Percentiles rank a stretch among this genome's conserved stretches.
These are phyloP conservation scores for Papilionanthe hybrid DNA, from an alignment of 116 monocot genomes.

Conservation along the genomic window DNA sequence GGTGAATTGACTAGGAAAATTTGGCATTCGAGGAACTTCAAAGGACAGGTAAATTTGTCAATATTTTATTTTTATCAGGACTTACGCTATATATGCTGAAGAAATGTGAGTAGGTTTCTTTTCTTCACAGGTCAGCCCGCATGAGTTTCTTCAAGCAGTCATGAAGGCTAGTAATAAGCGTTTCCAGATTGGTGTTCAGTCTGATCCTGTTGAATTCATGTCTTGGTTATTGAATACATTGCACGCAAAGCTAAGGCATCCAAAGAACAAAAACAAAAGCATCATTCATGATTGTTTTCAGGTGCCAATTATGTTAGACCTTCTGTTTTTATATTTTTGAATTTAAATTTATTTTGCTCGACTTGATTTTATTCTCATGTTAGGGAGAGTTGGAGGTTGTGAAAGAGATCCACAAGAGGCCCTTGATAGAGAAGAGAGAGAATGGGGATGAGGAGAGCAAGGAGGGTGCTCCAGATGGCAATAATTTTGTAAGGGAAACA, in stretches of 20 bases:
- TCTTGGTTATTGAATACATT: conserved; percentile 96
- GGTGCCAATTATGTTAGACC: conserved; percentile 26
- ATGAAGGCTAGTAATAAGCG: conserved; percentile 94
- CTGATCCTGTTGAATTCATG: conserved; percentile 98
- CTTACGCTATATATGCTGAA: not conserved
- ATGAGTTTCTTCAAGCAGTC: conserved; percentile 96
- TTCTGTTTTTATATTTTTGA: conserved; percentile 5
- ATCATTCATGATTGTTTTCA: conserved; percentile 97
- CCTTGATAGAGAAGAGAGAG: conserved; percentile 57
- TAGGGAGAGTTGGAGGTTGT: conserved; percentile 96
- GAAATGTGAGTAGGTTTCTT: not conserved
- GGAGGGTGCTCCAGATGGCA: conserved; percentile 15
- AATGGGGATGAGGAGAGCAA: conserved; percentile 35
- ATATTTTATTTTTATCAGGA: not conserved
- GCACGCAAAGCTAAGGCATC: conserved; percentile 65
- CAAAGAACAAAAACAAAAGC: conserved; percentile 72
- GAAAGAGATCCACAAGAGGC: conserved; percentile 70
- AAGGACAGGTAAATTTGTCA: conserved; percentile 70
- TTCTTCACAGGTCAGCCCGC: conserved; percentile 83
- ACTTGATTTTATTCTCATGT: conserved; percentile 7
- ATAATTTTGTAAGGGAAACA: conserved; percentile 53
- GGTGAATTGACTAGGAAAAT: conserved; percentile 91
- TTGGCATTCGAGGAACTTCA: conserved; percentile 97
- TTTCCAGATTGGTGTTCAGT: conserved; percentile 94
- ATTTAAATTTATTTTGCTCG: conserved; percentile 5